A percentile compares a stretch with the other conserved stretches of the same genome.
phyloP scores from a whole-genome alignment of 148 eudicot genomes.

The Heliosperma pusillum region DNA sequence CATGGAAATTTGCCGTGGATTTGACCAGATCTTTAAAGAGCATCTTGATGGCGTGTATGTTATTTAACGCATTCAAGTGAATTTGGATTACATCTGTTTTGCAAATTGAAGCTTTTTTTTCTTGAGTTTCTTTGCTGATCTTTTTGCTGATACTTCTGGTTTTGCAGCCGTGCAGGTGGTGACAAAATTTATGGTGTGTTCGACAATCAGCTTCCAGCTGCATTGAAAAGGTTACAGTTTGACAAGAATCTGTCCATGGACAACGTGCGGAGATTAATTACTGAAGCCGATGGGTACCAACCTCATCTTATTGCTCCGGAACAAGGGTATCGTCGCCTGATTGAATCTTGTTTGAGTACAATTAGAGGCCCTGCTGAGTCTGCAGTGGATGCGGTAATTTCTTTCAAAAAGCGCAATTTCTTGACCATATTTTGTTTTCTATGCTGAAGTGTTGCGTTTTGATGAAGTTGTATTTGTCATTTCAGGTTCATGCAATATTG shows the following conservation, averaged over 20 bases:
- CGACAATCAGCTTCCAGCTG: constrained; percentile 95
- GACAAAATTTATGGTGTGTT: constrained; percentile 81
- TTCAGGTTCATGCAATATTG: constrained; percentile 83
- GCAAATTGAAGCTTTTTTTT: too few relatives aligned
- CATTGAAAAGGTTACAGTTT: constrained; percentile 88
- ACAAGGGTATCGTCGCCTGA: constrained; percentile 91
- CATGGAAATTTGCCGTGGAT: constrained; percentile 85
- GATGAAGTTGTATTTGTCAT: constrained; percentile 16
- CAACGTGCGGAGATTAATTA: constrained; percentile 75
- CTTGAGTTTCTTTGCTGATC: background rate
- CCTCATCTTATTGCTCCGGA: constrained; percentile 98
- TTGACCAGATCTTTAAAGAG: constrained; percentile 86
- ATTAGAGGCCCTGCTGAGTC: constrained; percentile 94
- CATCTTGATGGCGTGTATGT: constrained; percentile 93
- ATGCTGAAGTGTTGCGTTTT: constrained; percentile 9
- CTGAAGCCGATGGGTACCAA: constrained; percentile 97
- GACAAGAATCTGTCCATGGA: constrained; percentile 96
- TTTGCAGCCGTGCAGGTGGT: constrained; percentile 91
- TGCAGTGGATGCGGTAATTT: constrained; percentile 83
- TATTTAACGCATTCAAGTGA: background rate
- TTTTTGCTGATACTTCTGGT: background rate
- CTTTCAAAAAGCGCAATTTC: background rate
- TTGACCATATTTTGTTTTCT: background rate
- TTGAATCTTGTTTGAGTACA: constrained; percentile 71
- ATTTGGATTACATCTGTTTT: background rate